Base-by-base conservation (phyloP, 2,329 filamentous ascomycete genomes). In the Colletotrichum sojae region DNA sequence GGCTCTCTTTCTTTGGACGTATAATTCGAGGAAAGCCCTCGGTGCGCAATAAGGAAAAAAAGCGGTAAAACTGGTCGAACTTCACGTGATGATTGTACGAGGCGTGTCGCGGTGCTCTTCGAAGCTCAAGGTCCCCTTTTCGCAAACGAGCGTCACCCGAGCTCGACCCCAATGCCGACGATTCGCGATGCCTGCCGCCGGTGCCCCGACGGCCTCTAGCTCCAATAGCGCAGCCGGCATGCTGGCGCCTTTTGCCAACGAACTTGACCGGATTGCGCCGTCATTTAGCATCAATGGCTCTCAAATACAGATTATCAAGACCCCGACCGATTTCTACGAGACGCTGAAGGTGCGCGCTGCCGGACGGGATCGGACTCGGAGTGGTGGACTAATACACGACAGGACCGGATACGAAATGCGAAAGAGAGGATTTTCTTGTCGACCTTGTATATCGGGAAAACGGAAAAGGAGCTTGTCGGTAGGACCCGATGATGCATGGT, bases 401-500 rank as follows among this genome's bases (percentile, higher is more conserved):
- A 95, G 92, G 82, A 88, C 71, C 97, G 95, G 82, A 98, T 99
- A 77, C 88, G 88, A 60, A 88, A 87, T 71, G 96, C 96, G 10
- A 89, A 94, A 79, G 86, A 83, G 60, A 89, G 93, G 69, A 92
- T 99, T 73, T 99, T 97, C 78, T 84, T 99, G 57, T 97, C 95
- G n/a, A 99, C 96, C 0, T 83, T 99, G 60, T 99, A 99, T 78
- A 96, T 99, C 78, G 96, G 96, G 71, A 97, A 95, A 79, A 92
- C 92, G 2, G 96, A 99, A 81, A 87, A 91, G 80, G 96, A 98
- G 74, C 86, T 99, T 76, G 89, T 91, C 83, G 61, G 83, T 62
- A 57, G 10, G 3, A 4, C 10, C 4, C 5, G 13, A 6, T 20
- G 8, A 20, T 20, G 12, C 40, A 45, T 1, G n/a, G n/a, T 4